Evolutionary conservation across 1,139 yeast genomes (phyloP).

Genomic region (Tardiomyces depauwii): DNA sequence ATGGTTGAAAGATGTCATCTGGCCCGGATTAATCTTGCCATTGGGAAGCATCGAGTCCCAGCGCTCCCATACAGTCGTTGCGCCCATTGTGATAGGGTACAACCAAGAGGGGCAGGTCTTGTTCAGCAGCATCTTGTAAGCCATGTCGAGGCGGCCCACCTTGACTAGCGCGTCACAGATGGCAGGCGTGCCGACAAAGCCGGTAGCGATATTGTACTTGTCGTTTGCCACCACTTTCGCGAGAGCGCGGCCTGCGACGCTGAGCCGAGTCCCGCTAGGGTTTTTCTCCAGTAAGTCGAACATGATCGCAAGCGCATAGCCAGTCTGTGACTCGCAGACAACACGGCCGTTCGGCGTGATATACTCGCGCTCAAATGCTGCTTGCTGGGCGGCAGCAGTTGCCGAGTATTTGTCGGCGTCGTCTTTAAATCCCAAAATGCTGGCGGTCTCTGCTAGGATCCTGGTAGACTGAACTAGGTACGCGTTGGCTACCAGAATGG

Average conservation of each 20-base stretch:
- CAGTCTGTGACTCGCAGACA: slow-evolving; percentile 13
- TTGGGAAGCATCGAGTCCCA: slow-evolving; percentile 16
- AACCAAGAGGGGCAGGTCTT: slow-evolving; percentile 14
- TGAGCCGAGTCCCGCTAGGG: slow-evolving; percentile 2
- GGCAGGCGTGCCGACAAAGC: slow-evolving; percentile 16
- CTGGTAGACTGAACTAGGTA: too few relatives aligned
- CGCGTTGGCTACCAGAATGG: slow-evolving; percentile 6
- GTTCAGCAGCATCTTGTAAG: slow-evolving; percentile 12
- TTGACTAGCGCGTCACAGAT: slow-evolving; percentile 10
- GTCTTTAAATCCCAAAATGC: too few relatives aligned
- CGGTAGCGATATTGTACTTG: slow-evolving; percentile 11
- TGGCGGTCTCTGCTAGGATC: too few relatives aligned
- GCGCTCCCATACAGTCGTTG: slow-evolving; percentile 15
- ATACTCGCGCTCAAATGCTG: slow-evolving; percentile 10
- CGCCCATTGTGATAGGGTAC: slow-evolving; percentile 16
- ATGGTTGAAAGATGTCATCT: slow-evolving; percentile 16
- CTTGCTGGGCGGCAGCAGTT: slow-evolving; percentile 9
- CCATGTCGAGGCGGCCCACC: slow-evolving; percentile 11
- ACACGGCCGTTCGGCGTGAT: slow-evolving; percentile 8
- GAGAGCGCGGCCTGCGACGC: slow-evolving; percentile 10
- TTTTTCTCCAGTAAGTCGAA: slow-evolving; percentile 6
- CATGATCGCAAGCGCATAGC: slow-evolving; percentile 9
- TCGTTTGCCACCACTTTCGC: slow-evolving; percentile 5
- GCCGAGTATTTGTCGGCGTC: too few relatives aligned
- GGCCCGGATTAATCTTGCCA: slow-evolving; percentile 14